These are phyloP conservation scores for Zostera marina DNA, from an alignment of 116 monocot genomes.

Conservation along the genomic window DNA sequence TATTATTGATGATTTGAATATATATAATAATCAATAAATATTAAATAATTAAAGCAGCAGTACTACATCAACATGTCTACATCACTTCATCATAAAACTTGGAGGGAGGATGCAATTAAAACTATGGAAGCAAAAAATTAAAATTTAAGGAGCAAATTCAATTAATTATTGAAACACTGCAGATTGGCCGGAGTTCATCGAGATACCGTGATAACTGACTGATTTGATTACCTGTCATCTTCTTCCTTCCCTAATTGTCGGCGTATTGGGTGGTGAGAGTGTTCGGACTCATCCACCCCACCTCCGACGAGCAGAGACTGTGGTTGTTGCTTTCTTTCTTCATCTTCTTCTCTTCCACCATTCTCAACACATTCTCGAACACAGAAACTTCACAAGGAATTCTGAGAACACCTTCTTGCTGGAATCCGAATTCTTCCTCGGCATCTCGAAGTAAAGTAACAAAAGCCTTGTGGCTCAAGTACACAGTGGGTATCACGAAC, in stretches of 20 bases:
- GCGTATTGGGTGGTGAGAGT: slow-evolving; percentile 24
- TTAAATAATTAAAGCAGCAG: no score
- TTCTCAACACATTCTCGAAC: slow-evolving; percentile 34
- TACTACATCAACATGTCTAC: no score
- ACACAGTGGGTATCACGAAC: slow-evolving; percentile 65
- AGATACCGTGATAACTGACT: no score
- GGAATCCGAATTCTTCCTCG: slow-evolving; percentile 83
- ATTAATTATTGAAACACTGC: no score
- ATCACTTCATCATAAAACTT: no score
- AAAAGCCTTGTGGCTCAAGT: slow-evolving; percentile 44
- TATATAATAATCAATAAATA: no score
- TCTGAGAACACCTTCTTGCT: slow-evolving; percentile 58
- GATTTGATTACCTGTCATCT: not conserved
- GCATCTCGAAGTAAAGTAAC: slow-evolving; percentile 41
- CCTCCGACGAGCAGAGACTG: slow-evolving; percentile 27
- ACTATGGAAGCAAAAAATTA: no score
- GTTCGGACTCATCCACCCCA: slow-evolving; percentile 9
- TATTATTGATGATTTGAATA: no score
- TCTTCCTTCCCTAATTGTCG: slow-evolving; percentile 10
- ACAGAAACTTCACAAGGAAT: slow-evolving; percentile 59
- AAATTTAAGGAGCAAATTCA: no score
- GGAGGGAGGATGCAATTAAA: no score
- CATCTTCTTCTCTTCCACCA: slow-evolving; percentile 32
- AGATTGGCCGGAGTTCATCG: no score
- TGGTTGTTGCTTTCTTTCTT: slow-evolving; percentile 21